Evolutionary conservation across 495 filamentous ascomycete species (phyloP), one percentile per base, ranked within the genome.

Genomic region (Tuber umbilicatum): DNA sequence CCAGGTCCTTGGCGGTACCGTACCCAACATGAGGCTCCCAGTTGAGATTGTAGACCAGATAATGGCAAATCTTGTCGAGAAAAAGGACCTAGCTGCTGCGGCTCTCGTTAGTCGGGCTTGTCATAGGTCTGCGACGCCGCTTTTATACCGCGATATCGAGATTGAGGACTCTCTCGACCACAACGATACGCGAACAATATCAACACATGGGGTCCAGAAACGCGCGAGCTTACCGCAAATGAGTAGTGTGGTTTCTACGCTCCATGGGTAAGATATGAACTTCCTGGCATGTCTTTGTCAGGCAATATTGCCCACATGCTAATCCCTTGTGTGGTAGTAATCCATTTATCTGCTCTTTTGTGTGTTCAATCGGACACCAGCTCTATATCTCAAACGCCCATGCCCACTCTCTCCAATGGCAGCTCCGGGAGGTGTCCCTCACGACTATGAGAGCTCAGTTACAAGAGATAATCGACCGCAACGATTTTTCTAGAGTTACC

Each of bases 31-130:
- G 77, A 78, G 78, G 43, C 71, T 79, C 43, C 77, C 77, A 27
- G 68, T 67, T 64, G 77, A 79, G 19, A 79, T 79, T 37, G 50
- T 79, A 68, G 77, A 79, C 41, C 77, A 78, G 40, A 79, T 79
- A 74, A 70, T 73, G 39, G 70, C 76, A 27, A 78, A 74, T 68
- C 77, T 79, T 41, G 45, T 76, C 40, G 75, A 79, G 2, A 69
- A n/a, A 68, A 67, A 17, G 12, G 50, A 78, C 69, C 69, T 78
- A 45, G 74, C 74, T 64, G 73, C 35, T 45, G 43, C 38, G 42
- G 76, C 76, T 41, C 70, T 79, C 72, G 72, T 79, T 41, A 78
- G 78, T 27, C 77, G 74, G 42, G 69, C 77, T 47, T 79, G 77
- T 72, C 72, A 79, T 72, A 68, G 69, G n/a, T 74, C 77, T 43